Evolutionary conservation across 768 basidiomycete genomes (phyloP), one percentile per base, ranked within the genome.

Genomic region (Suillus decipiens): DNA sequence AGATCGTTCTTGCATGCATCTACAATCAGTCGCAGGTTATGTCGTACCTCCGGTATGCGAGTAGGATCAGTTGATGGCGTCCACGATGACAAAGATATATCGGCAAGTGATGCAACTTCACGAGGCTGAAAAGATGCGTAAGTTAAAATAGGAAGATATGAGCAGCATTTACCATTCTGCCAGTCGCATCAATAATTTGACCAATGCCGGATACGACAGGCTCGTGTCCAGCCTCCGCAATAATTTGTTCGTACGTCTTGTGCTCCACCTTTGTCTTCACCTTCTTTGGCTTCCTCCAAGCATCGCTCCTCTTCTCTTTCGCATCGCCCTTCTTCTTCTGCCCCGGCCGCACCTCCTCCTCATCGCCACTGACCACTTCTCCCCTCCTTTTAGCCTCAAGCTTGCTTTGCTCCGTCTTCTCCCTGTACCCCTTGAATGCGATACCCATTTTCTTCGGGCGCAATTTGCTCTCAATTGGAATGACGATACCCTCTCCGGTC

Each of bases 191-290:
- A 62, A 98, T 93, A 43, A 99, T 95, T 70, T 89, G 86, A 2
- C 95, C 97, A 55, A 95, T 73, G 8, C 87, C 86, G 2, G 85
- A 70, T 3, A 77, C 68, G 9, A 81, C 69, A 0, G 78, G 74
- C 41, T 88, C 85, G 64, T 87, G 81, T 0, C 90, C 93, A 28
- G 93, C 89, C 72, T 96, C 95, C 2, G 92, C 90, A 59, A 99
- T 74, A 60, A 99, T 93, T 76, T 99, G 87, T 75, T 99, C 97
- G 72, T 98, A 99, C 0, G 95, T 95, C 82, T 96, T 97, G 79
- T 98, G 95, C 72, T 94, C 89, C 39, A 95, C 79, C 76, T 87
- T 93, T 24, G 84, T 87, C 77, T 93, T 97, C 61, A 87, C 81
- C 74, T 90, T 95, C 82, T 86, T 92, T 8, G 91, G 86, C 64